These are phyloP conservation scores for Penicillium cinerascens DNA, from an alignment of 495 filamentous ascomycete species.

Conservation along the genomic window DNA sequence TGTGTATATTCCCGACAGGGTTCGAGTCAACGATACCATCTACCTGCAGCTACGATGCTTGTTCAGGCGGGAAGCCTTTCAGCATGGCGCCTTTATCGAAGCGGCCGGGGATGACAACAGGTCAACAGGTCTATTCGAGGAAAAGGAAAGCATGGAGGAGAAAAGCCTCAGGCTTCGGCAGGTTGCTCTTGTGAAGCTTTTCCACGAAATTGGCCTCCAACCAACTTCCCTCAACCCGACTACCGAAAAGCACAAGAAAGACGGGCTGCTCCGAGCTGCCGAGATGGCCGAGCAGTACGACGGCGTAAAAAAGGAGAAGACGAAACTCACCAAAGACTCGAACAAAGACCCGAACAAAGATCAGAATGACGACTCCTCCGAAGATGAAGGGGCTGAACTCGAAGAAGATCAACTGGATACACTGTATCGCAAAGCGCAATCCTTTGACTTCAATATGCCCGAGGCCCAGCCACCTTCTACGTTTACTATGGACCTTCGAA, in stretches of 20 bases:
- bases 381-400: slow-evolving; percentile 85
- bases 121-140: slow-evolving; percentile 66
- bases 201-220: slow-evolving; percentile 81
- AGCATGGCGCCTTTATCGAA: slow-evolving; percentile 52
- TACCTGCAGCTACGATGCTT: slow-evolving; percentile 83
- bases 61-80: slow-evolving; percentile 70
- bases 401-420: slow-evolving; percentile 94
- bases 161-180: slow-evolving; percentile 80
- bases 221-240: slow-evolving; percentile 70
- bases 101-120: slow-evolving; percentile 64
- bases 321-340: slow-evolving; percentile 22
- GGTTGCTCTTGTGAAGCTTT: slow-evolving; percentile 81
- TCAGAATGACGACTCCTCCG: slow-evolving; percentile 52
- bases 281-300: slow-evolving; percentile 81
- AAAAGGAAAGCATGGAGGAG: slow-evolving; percentile 83
- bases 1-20: slow-evolving; percentile 81
- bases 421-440: slow-evolving; percentile 93
- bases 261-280: slow-evolving; percentile 79
- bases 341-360: slow-evolving; percentile 44
- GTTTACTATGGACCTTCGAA: slow-evolving; percentile 79
- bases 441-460: slow-evolving; percentile 91
- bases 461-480: slow-evolving; percentile 74
- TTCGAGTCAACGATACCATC: slow-evolving; percentile 89
- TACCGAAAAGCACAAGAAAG: slow-evolving; percentile 71
- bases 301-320: slow-evolving; percentile 57